Conservation (phyloP, 1,284 basidiomycete genomes). For the Limonomyces culmigenus region DNA sequence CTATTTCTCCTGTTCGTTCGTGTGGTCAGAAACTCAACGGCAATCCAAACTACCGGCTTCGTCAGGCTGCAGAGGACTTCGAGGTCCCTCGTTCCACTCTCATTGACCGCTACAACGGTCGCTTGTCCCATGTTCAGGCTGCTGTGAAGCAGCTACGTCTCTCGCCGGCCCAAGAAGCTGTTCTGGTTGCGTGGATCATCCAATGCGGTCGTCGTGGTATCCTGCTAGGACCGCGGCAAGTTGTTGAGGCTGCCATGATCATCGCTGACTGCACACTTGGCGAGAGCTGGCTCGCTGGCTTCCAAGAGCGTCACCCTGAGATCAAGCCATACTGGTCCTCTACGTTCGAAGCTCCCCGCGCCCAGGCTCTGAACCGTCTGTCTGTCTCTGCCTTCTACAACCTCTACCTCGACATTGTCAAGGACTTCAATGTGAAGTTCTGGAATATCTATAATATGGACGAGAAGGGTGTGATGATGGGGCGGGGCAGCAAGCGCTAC, state of each 20-base stretch:
- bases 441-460: slow-evolving; percentile 18
- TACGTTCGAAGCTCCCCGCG: slow-evolving; percentile 14
- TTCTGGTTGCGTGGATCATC: slow-evolving; percentile 14
- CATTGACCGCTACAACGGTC: slow-evolving; percentile 7
- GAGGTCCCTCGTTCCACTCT: slow-evolving; percentile 9
- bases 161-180: slow-evolving; percentile 9
- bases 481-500: slow-evolving; percentile 8
- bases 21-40: neutral
- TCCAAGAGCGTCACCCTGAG: slow-evolving; percentile 11
- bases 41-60: neutral
- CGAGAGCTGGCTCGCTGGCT: slow-evolving; percentile 8
- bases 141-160: slow-evolving; percentile 9
- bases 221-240: slow-evolving; percentile 7
- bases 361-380: slow-evolving; percentile 12
- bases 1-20: neutral
- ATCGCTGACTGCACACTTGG: slow-evolving; percentile 10
- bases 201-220: slow-evolving; percentile 8
- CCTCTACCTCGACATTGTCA: slow-evolving; percentile 9
- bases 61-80: slow-evolving; percentile 8
- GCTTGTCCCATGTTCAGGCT: slow-evolving; percentile 6
- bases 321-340: slow-evolving; percentile 10
- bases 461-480: slow-evolving; percentile 21
- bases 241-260: slow-evolving; percentile 9
- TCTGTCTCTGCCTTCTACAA: slow-evolving; percentile 7
- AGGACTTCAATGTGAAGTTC: slow-evolving; percentile 10